phyloP scores from a whole-genome alignment of 441 rosid species.

The Pelargonium fulgidum region DNA sequence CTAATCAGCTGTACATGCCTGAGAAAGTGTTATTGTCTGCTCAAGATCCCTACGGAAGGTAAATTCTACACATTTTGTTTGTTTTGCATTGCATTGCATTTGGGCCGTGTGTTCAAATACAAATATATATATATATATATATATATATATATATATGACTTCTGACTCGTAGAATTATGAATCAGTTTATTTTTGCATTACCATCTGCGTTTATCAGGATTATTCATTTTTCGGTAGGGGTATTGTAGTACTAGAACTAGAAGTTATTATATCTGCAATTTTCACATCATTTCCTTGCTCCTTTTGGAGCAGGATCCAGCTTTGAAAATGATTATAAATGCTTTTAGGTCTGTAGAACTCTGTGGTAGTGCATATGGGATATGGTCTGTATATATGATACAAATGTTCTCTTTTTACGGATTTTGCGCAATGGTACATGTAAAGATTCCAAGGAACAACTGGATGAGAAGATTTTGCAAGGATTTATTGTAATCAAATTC shows the following conservation, averaged over 20 bases:
- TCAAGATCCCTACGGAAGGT: conserved; percentile 22
- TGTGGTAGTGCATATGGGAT: too few relatives aligned
- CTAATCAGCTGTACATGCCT: conserved; percentile 21
- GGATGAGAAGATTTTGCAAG: too few relatives aligned
- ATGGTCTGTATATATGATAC: too few relatives aligned
- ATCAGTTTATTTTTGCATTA: background rate
- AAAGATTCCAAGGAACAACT: too few relatives aligned
- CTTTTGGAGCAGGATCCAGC: too few relatives aligned
- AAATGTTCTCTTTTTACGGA: too few relatives aligned
- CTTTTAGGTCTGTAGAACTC: too few relatives aligned
- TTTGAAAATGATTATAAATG: too few relatives aligned
- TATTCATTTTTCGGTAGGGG: background rate
- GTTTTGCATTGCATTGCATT: background rate
- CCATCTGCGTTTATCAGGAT: background rate
- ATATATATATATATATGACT: too few relatives aligned
- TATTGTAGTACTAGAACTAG: background rate
- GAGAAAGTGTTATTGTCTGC: conserved; percentile 18
- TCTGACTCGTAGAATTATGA: background rate
- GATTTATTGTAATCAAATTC: too few relatives aligned
- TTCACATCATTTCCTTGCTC: background rate
- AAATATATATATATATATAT: too few relatives aligned
- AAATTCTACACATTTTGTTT: background rate
- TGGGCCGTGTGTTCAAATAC: background rate
- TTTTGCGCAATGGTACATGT: too few relatives aligned
- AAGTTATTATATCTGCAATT: background rate